Percentiles rank a stretch among this genome's conserved stretches.
These are phyloP conservation scores for Hypoxylon trugodes DNA, from an alignment of 495 filamentous ascomycete genomes.

Conservation along the genomic window DNA sequence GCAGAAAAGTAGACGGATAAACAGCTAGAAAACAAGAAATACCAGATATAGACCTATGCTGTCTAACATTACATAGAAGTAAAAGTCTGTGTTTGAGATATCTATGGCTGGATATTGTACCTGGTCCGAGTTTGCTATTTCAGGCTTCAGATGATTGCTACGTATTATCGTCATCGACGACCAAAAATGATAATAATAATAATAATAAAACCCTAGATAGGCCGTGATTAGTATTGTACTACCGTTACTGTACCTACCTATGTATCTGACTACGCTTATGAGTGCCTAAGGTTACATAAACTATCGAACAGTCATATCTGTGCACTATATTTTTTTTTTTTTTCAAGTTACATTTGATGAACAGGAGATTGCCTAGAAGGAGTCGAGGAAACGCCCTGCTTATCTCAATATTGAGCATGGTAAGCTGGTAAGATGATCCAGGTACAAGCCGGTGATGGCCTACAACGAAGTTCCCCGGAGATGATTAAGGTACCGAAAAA, in stretches of 20 bases:
- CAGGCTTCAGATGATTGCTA: slow-evolving; percentile 22
- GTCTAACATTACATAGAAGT: slow-evolving; percentile 8
- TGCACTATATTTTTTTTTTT: neutral
- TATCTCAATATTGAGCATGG: slow-evolving; percentile 8
- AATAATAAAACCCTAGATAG: slow-evolving; percentile 3
- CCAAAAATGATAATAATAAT: slow-evolving; percentile 9
- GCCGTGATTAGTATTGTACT: neutral
- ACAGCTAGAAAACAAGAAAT: too few relatives aligned
- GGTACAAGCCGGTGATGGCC: slow-evolving; percentile 9
- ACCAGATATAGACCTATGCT: slow-evolving; percentile 7
- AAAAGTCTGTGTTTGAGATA: slow-evolving; percentile 9
- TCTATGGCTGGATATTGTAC: neutral
- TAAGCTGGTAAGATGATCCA: slow-evolving; percentile 10
- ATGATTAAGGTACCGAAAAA: neutral
- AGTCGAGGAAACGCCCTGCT: slow-evolving; percentile 1
- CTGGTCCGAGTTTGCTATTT: neutral
- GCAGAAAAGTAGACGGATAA: neutral
- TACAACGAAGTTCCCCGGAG: too few relatives aligned
- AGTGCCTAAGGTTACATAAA: slow-evolving; percentile 4
- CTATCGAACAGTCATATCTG: neutral
- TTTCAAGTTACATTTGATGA: slow-evolving; percentile 16
- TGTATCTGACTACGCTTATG: neutral
- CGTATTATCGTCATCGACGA: slow-evolving; percentile 19
- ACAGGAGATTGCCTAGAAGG: slow-evolving; percentile 16
- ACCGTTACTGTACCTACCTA: neutral